Conservation (phyloP, 331 rosid species). For the Saraca asoca region DNA sequence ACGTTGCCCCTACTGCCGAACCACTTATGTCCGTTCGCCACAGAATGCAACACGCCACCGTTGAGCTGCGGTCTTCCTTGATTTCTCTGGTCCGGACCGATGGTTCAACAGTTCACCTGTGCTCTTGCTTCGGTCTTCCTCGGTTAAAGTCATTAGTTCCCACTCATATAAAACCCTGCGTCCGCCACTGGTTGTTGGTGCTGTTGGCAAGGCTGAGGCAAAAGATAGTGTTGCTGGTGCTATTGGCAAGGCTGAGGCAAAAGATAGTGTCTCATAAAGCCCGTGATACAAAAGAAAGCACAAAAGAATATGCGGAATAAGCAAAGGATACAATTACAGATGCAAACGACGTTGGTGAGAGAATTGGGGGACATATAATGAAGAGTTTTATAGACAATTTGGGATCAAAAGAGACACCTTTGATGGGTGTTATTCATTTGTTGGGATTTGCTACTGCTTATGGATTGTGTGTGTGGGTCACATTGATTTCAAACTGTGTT, state of each 20-base stretch:
- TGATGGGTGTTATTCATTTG: constrained; percentile 38
- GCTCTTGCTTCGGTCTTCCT: too few relatives aligned
- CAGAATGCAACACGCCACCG: too few relatives aligned
- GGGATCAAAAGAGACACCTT: neutral
- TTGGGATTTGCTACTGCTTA: constrained; percentile 61
- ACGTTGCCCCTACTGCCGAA: too few relatives aligned
- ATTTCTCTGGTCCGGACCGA: too few relatives aligned
- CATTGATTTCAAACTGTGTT: constrained; percentile 70
- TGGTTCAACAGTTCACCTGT: too few relatives aligned
- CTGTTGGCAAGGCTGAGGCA: too few relatives aligned
- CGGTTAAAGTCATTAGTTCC: too few relatives aligned
- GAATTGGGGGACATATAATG: constrained; percentile 19
- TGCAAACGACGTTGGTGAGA: constrained; percentile 23
- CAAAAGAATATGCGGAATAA: constrained; percentile 20
- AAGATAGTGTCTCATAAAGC: constrained; percentile 14
- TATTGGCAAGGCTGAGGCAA: constrained; percentile 18
- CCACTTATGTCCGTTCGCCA: too few relatives aligned
- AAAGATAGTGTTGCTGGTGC: constrained; percentile 17
- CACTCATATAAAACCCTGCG: too few relatives aligned
- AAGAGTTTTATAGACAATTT: constrained; percentile 3
- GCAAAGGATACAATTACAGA: constrained; percentile 20
- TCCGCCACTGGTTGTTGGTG: too few relatives aligned
- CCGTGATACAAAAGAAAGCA: constrained; percentile 29
- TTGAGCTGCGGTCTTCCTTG: too few relatives aligned
- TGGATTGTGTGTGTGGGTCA: constrained; percentile 74